These are phyloP conservation scores for Escovopsis sp. DNA, from an alignment of 2,329 filamentous ascomycete species.

Conservation along the genomic window DNA sequence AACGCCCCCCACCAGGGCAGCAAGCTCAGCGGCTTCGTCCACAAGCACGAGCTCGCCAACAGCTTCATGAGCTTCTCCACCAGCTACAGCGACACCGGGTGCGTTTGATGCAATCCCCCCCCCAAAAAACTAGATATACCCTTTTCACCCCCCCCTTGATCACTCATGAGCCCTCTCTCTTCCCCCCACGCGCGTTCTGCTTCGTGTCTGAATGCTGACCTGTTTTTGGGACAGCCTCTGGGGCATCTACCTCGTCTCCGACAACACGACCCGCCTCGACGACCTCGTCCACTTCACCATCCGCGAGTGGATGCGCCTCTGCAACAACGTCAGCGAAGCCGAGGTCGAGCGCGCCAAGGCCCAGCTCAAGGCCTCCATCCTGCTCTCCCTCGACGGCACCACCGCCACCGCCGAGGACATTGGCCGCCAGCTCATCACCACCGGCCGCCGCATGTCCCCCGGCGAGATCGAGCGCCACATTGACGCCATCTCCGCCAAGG, in stretches of 20 bases:
- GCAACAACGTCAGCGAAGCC: conserved; percentile 70
- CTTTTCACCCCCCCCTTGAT: not conserved
- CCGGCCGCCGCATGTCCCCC: conserved; percentile 77
- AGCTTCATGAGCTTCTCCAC: conserved; percentile 99
- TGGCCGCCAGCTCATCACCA: conserved; percentile 95
- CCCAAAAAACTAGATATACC: too few species aligned
- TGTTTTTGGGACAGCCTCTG: conserved; percentile 54
- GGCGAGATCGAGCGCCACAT: conserved; percentile 92
- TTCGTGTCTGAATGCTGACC: conserved; percentile 12
- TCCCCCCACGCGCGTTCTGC: too few species aligned
- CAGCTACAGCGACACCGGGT: conserved; percentile 98
- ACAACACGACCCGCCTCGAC: conserved; percentile 75
- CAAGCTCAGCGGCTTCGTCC: conserved; percentile 91
- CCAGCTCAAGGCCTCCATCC: conserved; percentile 95
- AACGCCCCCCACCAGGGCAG: conserved; percentile 94
- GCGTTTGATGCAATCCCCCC: conserved; percentile 22
- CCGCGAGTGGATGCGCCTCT: conserved; percentile 94
- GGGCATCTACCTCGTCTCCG: conserved; percentile 97
- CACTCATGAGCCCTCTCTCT: too few species aligned
- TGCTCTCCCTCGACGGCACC: conserved; percentile 92
- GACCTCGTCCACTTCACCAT: conserved; percentile 97
- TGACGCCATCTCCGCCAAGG: conserved; percentile 79
- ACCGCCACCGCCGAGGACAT: conserved; percentile 97
- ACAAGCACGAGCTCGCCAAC: conserved; percentile 91
- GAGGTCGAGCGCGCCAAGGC: conserved; percentile 98